Evolutionary conservation across 2,329 filamentous ascomycete genomes (phyloP).

Genomic region (Echinosphaeria canescens): DNA sequence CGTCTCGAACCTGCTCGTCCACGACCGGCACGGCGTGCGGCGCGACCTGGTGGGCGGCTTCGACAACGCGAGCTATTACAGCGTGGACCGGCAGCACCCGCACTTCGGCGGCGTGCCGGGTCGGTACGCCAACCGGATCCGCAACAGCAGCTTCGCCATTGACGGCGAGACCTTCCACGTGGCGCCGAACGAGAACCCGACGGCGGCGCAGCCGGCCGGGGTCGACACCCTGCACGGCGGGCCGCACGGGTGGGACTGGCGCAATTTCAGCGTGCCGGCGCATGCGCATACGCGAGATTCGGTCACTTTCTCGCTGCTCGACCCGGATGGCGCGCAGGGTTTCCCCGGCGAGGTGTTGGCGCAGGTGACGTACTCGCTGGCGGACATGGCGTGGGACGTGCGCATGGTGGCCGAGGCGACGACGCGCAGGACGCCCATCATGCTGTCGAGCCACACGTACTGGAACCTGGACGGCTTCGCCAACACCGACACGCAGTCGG

Average conservation of each 20-base stretch:
- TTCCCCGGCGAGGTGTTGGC: slow-evolving; percentile 62
- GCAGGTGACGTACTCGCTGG: slow-evolving; percentile 52
- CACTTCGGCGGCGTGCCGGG: slow-evolving; percentile 56
- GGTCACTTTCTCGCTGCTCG: slow-evolving; percentile 57
- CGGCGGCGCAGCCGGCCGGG: slow-evolving; percentile 23
- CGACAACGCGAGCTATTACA: slow-evolving; percentile 56
- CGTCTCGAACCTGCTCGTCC: slow-evolving; percentile 48
- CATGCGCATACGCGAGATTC: slow-evolving; percentile 40
- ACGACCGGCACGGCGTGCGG: slow-evolving; percentile 43
- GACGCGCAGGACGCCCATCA: slow-evolving; percentile 62
- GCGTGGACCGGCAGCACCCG: slow-evolving; percentile 38
- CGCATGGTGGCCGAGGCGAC: slow-evolving; percentile 50
- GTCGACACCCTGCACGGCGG: slow-evolving; percentile 49
- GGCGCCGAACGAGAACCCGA: slow-evolving; percentile 39
- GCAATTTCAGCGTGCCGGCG: slow-evolving; percentile 57
- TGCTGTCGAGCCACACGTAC: slow-evolving; percentile 56
- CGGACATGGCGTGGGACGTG: slow-evolving; percentile 45
- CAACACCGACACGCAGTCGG: slow-evolving; percentile 43
- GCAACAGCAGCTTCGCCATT: slow-evolving; percentile 51
- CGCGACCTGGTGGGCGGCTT: slow-evolving; percentile 55
- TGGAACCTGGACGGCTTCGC: slow-evolving; percentile 70
- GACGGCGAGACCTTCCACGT: slow-evolving; percentile 39
- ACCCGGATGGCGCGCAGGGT: slow-evolving; percentile 51
- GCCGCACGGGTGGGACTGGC: slow-evolving; percentile 52
- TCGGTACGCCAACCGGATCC: slow-evolving; percentile 64